A percentile compares a stretch with the other conserved stretches of the same genome.
These are phyloP conservation scores for Leccinum fallax DNA, from an alignment of 1,284 basidiomycete genomes.

Conservation along the genomic window DNA sequence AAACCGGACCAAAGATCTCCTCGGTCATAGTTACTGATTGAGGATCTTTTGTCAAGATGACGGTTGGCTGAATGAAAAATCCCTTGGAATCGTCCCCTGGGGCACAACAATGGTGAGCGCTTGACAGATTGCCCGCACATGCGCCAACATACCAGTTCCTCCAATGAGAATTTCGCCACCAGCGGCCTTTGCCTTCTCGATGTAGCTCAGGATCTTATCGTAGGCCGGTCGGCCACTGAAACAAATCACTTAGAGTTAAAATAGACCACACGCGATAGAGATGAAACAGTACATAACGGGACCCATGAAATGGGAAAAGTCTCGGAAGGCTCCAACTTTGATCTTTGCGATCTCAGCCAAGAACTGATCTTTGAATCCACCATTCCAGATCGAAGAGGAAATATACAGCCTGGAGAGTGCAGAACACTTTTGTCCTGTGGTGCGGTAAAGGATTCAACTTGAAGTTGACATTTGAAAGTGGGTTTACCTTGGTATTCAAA, in stretches of 20 bases:
- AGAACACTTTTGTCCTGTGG: conserved; percentile 91
- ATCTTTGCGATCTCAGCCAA: conserved; percentile 80
- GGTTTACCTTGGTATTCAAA: conserved; percentile 92
- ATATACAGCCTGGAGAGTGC: conserved; percentile 94
- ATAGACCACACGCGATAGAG: neutral
- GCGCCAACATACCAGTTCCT: conserved; percentile 60
- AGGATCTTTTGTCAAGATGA: conserved; percentile 94
- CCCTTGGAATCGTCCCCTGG: conserved; percentile 86
- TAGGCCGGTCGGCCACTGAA: conserved; percentile 78
- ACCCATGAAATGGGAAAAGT: conserved; percentile 90
- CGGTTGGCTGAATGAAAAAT: conserved; percentile 93
- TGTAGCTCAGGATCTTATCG: conserved; percentile 86
- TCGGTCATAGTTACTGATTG: conserved; percentile 90
- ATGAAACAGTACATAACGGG: conserved; percentile 80
- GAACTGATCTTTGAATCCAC: conserved; percentile 85
- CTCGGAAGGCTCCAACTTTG: conserved; percentile 78
- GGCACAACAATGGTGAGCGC: neutral
- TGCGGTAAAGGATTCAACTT: neutral
- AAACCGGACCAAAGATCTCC: conserved; percentile 96
- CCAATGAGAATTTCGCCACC: conserved; percentile 91
- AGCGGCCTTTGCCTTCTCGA: conserved; percentile 85
- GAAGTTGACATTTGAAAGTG: neutral
- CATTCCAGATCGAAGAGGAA: conserved; percentile 83
- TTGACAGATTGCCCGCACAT: neutral
- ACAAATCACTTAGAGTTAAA: conserved; percentile 4